Base-by-base conservation (phyloP, 2,329 filamentous ascomycete genomes). In the Aspergillus caelatus region DNA sequence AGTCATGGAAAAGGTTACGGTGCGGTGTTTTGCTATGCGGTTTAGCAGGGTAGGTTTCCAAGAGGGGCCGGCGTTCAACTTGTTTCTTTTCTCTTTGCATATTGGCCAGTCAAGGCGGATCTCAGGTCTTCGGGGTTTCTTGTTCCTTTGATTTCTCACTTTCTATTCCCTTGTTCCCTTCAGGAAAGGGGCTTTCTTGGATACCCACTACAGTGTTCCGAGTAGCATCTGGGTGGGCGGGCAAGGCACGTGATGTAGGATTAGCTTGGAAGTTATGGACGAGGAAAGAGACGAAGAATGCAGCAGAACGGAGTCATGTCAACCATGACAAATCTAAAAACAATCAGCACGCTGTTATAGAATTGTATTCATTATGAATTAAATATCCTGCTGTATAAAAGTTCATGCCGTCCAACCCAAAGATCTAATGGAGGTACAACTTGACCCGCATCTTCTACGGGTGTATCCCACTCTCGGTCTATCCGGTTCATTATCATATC, bases 381-480 rank as follows among this genome's bases (percentile, higher is more conserved):
- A 74, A 90, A 90, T 62, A 90, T 89, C 64, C 88, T 80, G 70
- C 86, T 88, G 74, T 90, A 90, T 46, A 90, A 75, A 72, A 88
- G 78, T 75, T 90, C 87, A 74, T 90, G 87, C 67, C 88, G 80
- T 1, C 88, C 87, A 61, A 88, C 81, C 87, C 88, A 90, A 9
- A 90, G 72, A 79, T 90, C 87, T 76, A 89, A 80, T 12, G 82
- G 80, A 3, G 87, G 87, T n/a, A 88, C 85, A 43, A 82, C 82
- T 68, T 89, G 85, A 2, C 85, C 86, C 14, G 87, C 87, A 67
- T 88, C 82, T 55, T 85, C 83, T 1, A 84, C 80, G 41, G 74
- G 70, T 23, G 74, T 80, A 26, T 80, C 68, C 81, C 82, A 85
- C 62, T 84, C 81, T 57, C 78, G 77, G 58, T 78, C 75, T 39